Evolutionary conservation across 1,139 yeast genomes (phyloP).

Genomic region (Tardiomyces depauwii): DNA sequence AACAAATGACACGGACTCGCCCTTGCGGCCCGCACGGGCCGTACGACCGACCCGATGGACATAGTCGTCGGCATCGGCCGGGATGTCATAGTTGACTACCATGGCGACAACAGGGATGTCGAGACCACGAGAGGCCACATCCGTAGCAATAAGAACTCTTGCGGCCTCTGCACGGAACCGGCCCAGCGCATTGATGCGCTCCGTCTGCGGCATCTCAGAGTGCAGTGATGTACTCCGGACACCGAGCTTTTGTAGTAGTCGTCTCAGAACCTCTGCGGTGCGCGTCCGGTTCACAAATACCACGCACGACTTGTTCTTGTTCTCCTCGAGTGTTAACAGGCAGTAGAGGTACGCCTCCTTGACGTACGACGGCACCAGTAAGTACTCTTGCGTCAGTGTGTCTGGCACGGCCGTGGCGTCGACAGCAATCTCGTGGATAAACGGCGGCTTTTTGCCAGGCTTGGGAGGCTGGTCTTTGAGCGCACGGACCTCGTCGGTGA

Average conservation of each 20-base stretch:
- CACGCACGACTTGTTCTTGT: slow-evolving; percentile 57
- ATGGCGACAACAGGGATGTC: slow-evolving; percentile 89
- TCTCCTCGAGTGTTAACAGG: slow-evolving; percentile 50
- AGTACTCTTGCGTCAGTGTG: slow-evolving; percentile 46
- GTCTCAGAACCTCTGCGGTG: slow-evolving; percentile 77
- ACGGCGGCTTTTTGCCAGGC: slow-evolving; percentile 54
- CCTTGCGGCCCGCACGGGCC: slow-evolving; percentile 93
- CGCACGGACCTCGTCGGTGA: slow-evolving; percentile 82
- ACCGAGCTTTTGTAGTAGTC: slow-evolving; percentile 63
- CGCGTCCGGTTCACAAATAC: slow-evolving; percentile 85
- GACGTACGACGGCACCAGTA: slow-evolving; percentile 66
- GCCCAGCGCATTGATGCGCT: slow-evolving; percentile 82
- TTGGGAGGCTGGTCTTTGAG: slow-evolving; percentile 58
- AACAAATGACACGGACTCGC: slow-evolving; percentile 60
- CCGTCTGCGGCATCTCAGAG: slow-evolving; percentile 89
- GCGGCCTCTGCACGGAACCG: slow-evolving; percentile 94
- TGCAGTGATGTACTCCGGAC: slow-evolving; percentile 82
- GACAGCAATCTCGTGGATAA: slow-evolving; percentile 71
- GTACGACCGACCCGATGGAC: slow-evolving; percentile 99
- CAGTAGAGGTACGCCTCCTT: slow-evolving; percentile 80
- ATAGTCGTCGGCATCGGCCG: slow-evolving; percentile 94
- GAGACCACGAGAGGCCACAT: slow-evolving; percentile 93
- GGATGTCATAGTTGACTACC: slow-evolving; percentile 85
- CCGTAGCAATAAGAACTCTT: slow-evolving; percentile 83
- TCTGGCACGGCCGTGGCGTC: slow-evolving; percentile 70